Evolutionary conservation across 1,284 basidiomycete genomes (phyloP), one percentile per base, ranked within the genome.

Genomic region (Cutaneotrichosporon curvatum): DNA sequence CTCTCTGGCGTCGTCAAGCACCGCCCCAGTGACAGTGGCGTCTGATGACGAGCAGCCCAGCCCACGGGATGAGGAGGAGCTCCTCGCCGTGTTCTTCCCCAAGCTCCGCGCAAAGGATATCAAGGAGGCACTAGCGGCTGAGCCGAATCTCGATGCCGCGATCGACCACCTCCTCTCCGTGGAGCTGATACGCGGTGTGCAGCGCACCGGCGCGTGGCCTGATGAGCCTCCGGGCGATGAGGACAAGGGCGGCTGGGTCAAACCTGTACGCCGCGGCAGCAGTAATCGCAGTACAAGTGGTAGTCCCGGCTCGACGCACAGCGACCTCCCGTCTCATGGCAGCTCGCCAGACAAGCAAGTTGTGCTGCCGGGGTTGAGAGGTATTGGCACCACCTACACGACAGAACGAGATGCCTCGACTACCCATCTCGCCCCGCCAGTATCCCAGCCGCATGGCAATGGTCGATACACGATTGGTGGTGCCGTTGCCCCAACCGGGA

Each of bases 81-180:
- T 64, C 11, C 56, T 68, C 15, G 50, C 47, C 11, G 42, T 51
- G 0, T 55, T 68, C 15, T 68, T 68, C 32, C 61, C 62, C 12
- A 37, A 48, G 3, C 36, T 59, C 63, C 65, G 34, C 18, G 36
- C 18, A 22, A 37, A 18, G 46, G 44, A 32, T 7, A 41, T 68
- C 7, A 41, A 33, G 2, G 47, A 58, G 4, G 63, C 62, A 0
- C 40, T 67, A 0, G 36, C 51, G 9, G 43, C 57, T 2, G 56
- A 61, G 31, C 34, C 47, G 7, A 53, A 47, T 23, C 35, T 52
- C 4, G 48, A 52, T 28, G 62, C 56, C 1, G 59, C 65, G 1
- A 62, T 68, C 40, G 65, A 69, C 35, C 51, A 63, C 40, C 60
- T 69, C 4, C 56, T 69, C 1, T 69, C 67, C 0, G 42, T 67